Evolutionary conservation across 306 rosid species (phyloP).

Genomic region (Acacia acuminata): DNA sequence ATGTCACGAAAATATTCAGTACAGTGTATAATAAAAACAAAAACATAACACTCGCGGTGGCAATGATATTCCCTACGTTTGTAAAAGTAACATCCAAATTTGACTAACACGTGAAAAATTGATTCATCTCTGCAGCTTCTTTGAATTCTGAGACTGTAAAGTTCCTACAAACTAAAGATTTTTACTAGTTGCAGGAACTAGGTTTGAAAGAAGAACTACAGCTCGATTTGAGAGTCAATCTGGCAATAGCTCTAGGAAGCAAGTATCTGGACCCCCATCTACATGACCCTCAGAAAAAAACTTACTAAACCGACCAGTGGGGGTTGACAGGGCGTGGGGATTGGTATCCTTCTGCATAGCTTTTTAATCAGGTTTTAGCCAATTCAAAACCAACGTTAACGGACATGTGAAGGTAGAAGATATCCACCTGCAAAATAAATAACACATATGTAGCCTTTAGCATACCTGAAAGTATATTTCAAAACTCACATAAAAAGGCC

Average conservation of each 20-base stretch:
- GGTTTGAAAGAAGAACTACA: too few relatives aligned
- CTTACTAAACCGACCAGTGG: conserved; percentile 46
- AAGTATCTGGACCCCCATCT: not conserved
- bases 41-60: too few relatives aligned
- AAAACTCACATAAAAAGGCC: conserved; percentile 12
- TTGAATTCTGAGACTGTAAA: not conserved
- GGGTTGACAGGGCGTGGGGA: conserved; percentile 34
- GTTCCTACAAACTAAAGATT: not conserved
- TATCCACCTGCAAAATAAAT: conserved; percentile 50
- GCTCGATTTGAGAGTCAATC: too few relatives aligned
- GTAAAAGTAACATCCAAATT: not conserved
- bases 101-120: not conserved
- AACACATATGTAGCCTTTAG: conserved; percentile 21
- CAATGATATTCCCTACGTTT: too few relatives aligned
- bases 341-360: conserved; percentile 63
- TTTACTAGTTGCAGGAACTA: not conserved
- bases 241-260: not conserved
- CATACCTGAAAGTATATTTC: conserved; percentile 23
- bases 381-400: conserved; percentile 31
- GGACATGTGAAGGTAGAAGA: conserved; percentile 29
- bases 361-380: conserved; percentile 38
- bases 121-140: not conserved
- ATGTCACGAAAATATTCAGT: too few relatives aligned
- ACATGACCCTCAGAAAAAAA: not conserved
- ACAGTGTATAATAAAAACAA: too few relatives aligned